These are phyloP conservation scores for Themeda triandra DNA, from an alignment of 176 grass and related monocot genomes.

Conservation along the genomic window DNA sequence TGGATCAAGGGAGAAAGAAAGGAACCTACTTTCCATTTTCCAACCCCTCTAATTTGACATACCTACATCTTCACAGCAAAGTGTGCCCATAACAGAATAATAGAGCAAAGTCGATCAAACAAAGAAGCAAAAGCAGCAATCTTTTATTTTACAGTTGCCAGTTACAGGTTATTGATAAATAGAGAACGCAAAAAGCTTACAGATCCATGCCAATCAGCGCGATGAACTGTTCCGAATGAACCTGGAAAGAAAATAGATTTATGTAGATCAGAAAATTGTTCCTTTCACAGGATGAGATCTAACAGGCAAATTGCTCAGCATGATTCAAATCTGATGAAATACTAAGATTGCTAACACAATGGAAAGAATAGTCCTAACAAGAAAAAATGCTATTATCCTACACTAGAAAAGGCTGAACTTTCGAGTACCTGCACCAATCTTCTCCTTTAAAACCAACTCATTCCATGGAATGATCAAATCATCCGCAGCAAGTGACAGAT, in stretches of 20 bases:
- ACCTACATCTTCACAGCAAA: background rate
- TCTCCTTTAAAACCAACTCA: conserved; percentile 87
- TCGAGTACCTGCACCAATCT: conserved; percentile 82
- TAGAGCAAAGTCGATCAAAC: background rate
- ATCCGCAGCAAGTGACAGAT: conserved; percentile 67
- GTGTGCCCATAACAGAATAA: background rate
- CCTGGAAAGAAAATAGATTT: conserved; percentile 50
- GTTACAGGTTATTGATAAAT: conserved; percentile 13
- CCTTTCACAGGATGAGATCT: background rate
- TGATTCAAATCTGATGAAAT: conserved; percentile 14
- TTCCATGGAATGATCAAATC: conserved; percentile 88
- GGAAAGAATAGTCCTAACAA: background rate
- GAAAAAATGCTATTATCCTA: background rate
- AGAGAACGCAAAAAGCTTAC: conserved; percentile 54
- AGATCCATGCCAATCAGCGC: conserved; percentile 99
- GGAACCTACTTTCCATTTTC: background rate
- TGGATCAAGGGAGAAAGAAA: background rate
- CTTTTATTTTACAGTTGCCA: background rate
- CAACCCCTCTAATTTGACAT: background rate
- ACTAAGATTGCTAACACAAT: conserved; percentile 1
- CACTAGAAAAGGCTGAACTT: background rate
- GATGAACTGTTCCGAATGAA: conserved; percentile 98
- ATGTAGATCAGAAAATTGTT: conserved; percentile 2
- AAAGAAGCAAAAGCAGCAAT: conserved; percentile 23
- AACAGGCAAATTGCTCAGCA: background rate